Evolutionary conservation across 345 rosid species (phyloP).

Genomic region (Salix purpurea): DNA sequence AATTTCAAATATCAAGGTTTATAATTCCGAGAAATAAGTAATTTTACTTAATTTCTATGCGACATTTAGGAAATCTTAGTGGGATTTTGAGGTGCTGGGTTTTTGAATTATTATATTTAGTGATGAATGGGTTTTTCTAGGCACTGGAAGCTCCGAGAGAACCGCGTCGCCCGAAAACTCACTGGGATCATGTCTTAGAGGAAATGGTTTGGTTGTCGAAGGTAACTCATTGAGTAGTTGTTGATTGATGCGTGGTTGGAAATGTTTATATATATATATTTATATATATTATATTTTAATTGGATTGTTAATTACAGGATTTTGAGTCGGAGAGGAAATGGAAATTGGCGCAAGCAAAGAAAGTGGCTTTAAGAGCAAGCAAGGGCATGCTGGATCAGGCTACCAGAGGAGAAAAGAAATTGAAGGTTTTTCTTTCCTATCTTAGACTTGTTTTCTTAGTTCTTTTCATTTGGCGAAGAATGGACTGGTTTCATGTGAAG

Average conservation of each 20-base stretch:
- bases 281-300: conserved; percentile 22
- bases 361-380: conserved; percentile 90
- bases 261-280: neutral
- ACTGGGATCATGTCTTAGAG: conserved; percentile 98
- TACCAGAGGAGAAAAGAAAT: conserved; percentile 87
- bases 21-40: neutral
- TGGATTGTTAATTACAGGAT: conserved; percentile 52
- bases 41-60: neutral
- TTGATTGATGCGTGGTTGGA: neutral
- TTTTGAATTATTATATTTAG: neutral
- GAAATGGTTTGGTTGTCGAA: conserved; percentile 98
- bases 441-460: neutral
- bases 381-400: conserved; percentile 95
- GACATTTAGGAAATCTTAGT: neutral
- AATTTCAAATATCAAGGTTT: neutral
- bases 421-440: conserved; percentile 53
- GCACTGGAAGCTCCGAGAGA: conserved; percentile 92
- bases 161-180: conserved; percentile 89
- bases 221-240: conserved; percentile 39
- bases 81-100: neutral
- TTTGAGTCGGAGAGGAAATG: conserved; percentile 98
- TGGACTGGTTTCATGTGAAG: neutral
- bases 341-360: conserved; percentile 94
- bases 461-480: neutral
- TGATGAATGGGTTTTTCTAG: conserved; percentile 32